Conservation (phyloP, 148 eudicot species). For the Camellia lanceoleosa region DNA sequence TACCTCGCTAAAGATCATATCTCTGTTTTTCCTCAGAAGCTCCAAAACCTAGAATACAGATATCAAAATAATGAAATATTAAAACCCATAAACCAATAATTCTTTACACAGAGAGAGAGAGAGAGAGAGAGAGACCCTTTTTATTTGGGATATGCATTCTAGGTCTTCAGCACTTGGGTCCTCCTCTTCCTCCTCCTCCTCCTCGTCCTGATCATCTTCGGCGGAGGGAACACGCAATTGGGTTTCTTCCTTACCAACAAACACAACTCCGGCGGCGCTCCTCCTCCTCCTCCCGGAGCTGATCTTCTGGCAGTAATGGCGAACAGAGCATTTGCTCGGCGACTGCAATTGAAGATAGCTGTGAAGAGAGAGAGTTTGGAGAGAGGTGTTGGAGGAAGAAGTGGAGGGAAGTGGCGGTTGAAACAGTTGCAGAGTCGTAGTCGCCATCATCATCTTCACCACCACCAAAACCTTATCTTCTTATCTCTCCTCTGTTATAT, state of each 20-base stretch:
- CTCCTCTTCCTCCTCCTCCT: constrained; percentile 22
- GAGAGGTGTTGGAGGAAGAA: constrained; percentile 10
- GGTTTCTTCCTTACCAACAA: constrained; percentile 34
- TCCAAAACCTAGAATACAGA: constrained; percentile 66
- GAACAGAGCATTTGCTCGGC: not conserved
- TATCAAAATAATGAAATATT: not conserved
- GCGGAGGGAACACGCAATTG: constrained; percentile 19
- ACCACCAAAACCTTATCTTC: not conserved
- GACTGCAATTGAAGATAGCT: not conserved
- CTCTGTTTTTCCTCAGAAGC: constrained; percentile 81
- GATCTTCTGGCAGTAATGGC: not conserved
- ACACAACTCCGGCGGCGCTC: constrained; percentile 12
- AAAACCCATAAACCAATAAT: not conserved
- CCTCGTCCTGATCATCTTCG: constrained; percentile 23
- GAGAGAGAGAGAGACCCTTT: constrained; percentile 36
- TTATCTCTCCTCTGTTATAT: not conserved
- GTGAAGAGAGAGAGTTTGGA: not conserved
- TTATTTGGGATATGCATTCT: constrained; percentile 58
- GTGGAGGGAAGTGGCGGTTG: constrained; percentile 26
- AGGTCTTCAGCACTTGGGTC: constrained; percentile 69
- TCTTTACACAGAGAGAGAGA: not conserved
- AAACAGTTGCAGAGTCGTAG: constrained; percentile 28
- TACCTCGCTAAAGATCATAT: constrained; percentile 91
- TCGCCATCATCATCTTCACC: not conserved
- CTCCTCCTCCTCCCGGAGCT: constrained; percentile 21